phyloP scores from a whole-genome alignment of 345 rosid genomes.

The Salix purpurea region DNA sequence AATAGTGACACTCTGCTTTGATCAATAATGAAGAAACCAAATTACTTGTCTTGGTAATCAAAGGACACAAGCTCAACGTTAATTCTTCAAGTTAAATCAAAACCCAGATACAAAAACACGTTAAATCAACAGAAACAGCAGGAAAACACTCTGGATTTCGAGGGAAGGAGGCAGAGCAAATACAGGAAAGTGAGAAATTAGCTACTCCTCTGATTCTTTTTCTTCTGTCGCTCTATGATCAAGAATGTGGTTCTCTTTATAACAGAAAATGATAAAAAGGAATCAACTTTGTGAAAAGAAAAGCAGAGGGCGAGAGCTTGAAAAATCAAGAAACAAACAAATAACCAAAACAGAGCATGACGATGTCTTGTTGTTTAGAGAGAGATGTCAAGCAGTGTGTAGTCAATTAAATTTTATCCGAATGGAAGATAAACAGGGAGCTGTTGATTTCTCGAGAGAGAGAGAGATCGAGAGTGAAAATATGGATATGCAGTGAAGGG shows the following conservation, averaged over 20 bases:
- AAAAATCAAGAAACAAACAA: background rate
- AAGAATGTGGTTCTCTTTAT: background rate
- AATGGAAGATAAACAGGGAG: background rate
- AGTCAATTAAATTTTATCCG: background rate
- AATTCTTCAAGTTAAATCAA: constrained; percentile 32
- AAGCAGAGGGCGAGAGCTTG: constrained; percentile 3
- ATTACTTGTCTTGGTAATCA: background rate
- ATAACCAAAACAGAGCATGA: background rate
- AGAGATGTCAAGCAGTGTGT: background rate
- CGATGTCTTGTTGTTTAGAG: constrained; percentile 2
- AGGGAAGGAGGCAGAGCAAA: background rate
- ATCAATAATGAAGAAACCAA: constrained; percentile 36
- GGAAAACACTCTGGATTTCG: background rate
- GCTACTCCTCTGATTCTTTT: background rate
- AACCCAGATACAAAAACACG: constrained; percentile 2
- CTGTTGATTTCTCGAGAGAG: background rate
- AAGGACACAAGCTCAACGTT: constrained; percentile 18
- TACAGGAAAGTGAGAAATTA: constrained; percentile 1
- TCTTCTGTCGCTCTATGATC: background rate
- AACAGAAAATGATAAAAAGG: constrained; percentile 9
- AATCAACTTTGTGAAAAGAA: constrained; percentile 19
- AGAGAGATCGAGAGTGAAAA: background rate
- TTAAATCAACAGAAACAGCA: background rate
- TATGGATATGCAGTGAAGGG: background rate
- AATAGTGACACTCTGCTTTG: constrained; percentile 22